These are phyloP conservation scores for Scheffersomyces titani DNA, from an alignment of 1,139 yeast genomes.

Conservation along the genomic window DNA sequence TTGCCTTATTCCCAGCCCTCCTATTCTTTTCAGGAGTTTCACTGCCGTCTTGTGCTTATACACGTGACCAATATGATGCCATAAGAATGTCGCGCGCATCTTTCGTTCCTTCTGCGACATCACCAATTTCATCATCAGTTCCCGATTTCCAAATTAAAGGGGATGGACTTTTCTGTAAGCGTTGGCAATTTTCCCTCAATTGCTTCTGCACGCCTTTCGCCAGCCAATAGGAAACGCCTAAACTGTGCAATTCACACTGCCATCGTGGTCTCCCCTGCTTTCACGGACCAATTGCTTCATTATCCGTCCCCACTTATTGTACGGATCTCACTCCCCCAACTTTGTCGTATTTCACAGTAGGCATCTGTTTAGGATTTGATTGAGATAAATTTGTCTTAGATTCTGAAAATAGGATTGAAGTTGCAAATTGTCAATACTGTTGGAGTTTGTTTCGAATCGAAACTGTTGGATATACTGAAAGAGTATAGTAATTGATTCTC, in stretches of 20 bases:
- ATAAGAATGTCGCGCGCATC: neutral
- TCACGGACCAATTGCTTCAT: neutral
- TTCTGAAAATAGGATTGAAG: neutral
- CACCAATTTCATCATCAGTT: neutral
- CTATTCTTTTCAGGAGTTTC: neutral
- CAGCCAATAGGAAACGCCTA: neutral
- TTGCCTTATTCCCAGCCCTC: too few relatives aligned
- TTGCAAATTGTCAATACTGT: neutral
- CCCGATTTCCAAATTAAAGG: neutral
- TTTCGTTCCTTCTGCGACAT: neutral
- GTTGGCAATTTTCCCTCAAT: neutral
- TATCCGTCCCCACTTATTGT: neutral
- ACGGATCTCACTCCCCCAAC: neutral
- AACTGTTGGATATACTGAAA: neutral
- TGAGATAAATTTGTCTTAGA: neutral
- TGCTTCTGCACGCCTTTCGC: neutral
- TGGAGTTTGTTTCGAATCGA: neutral
- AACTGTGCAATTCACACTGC: neutral
- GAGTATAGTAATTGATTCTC: neutral
- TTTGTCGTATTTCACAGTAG: neutral
- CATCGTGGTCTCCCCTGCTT: neutral
- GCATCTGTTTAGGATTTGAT: neutral
- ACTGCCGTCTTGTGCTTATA: neutral
- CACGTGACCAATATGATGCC: neutral
- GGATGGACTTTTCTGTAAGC: neutral